Percentiles rank a stretch among this genome's conserved stretches.
Evolutionary conservation across 192 early-diverging fungal species (phyloP).

Genomic region (Backusella tarrabulga): DNA sequence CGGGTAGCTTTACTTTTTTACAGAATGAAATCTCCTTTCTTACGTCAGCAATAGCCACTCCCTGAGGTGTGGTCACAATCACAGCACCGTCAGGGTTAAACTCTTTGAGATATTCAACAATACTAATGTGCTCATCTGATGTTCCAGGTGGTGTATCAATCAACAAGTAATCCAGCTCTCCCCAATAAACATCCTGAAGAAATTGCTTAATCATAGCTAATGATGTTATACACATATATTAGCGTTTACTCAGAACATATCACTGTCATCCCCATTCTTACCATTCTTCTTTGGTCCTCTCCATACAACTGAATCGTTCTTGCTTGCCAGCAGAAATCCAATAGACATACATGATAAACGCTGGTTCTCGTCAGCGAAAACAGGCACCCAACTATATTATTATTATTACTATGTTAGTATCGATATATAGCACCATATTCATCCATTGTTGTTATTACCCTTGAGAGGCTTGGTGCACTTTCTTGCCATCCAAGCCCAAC

Average conservation of each 20-base stretch:
- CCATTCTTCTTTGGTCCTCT: conserved; percentile 98
- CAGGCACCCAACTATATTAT: conserved; percentile 69
- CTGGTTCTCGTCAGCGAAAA: conserved; percentile 67
- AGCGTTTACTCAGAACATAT: background rate
- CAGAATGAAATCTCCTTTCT: conserved; percentile 96
- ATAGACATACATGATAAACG: conserved; percentile 92
- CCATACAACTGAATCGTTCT: conserved; percentile 96
- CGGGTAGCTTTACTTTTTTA: conserved; percentile 75
- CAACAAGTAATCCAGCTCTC: conserved; percentile 90
- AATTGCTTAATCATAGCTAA: conserved; percentile 98
- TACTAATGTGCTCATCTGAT: conserved; percentile 95
- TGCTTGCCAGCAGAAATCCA: conserved; percentile 86
- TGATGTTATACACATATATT: background rate
- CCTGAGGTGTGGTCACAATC: conserved; percentile 95
- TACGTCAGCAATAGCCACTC: conserved; percentile 80
- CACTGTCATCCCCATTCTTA: conserved; percentile 22
- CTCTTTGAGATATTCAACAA: conserved; percentile 87
- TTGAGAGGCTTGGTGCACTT: conserved; percentile 85
- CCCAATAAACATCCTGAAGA: conserved; percentile 95
- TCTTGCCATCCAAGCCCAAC: conserved; percentile 86
- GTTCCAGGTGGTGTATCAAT: conserved; percentile 98
- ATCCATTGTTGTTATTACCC: conserved; percentile 53
- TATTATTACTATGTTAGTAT: background rate
- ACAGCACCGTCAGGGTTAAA: conserved; percentile 83
- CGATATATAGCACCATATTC: background rate